Conservation (phyloP, 2,329 filamentous ascomycete species). For the Botryotinia globosa region DNA sequence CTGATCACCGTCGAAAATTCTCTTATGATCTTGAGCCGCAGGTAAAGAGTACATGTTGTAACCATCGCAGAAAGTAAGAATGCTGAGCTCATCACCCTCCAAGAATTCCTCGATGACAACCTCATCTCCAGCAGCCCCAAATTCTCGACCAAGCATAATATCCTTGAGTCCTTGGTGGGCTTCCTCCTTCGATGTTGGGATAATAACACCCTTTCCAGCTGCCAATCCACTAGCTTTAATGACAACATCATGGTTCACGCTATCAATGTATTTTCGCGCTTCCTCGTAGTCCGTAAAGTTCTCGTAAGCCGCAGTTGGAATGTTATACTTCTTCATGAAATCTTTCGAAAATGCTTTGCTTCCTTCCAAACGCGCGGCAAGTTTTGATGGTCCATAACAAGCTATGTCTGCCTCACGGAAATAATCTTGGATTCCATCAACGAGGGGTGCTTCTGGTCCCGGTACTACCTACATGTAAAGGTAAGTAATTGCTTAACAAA, state of each 20-base stretch:
- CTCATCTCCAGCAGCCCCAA: slow-evolving; percentile 81
- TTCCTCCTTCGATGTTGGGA: slow-evolving; percentile 65
- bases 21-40: slow-evolving; percentile 94
- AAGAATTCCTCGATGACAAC: slow-evolving; percentile 96
- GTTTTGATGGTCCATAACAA: slow-evolving; percentile 76
- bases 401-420: slow-evolving; percentile 53
- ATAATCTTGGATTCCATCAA: slow-evolving; percentile 82
- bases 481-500: not conserved
- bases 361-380: slow-evolving; percentile 86
- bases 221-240: slow-evolving; percentile 93
- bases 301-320: slow-evolving; percentile 86
- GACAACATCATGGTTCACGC: slow-evolving; percentile 70
- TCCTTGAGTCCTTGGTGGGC: slow-evolving; percentile 77
- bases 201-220: slow-evolving; percentile 92
- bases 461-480: slow-evolving; percentile 59
- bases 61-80: slow-evolving; percentile 89
- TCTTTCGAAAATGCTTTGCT: slow-evolving; percentile 98
- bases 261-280: slow-evolving; percentile 72
- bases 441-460: slow-evolving; percentile 89
- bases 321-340: slow-evolving; percentile 88
- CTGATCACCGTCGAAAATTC: slow-evolving; percentile 83
- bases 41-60: slow-evolving; percentile 79
- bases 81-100: slow-evolving; percentile 85
- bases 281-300: slow-evolving; percentile 79
- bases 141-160: slow-evolving; percentile 87